Evolutionary conservation across 2,329 filamentous ascomycete genomes (phyloP).

Genomic region (Penicillium digitatum): DNA sequence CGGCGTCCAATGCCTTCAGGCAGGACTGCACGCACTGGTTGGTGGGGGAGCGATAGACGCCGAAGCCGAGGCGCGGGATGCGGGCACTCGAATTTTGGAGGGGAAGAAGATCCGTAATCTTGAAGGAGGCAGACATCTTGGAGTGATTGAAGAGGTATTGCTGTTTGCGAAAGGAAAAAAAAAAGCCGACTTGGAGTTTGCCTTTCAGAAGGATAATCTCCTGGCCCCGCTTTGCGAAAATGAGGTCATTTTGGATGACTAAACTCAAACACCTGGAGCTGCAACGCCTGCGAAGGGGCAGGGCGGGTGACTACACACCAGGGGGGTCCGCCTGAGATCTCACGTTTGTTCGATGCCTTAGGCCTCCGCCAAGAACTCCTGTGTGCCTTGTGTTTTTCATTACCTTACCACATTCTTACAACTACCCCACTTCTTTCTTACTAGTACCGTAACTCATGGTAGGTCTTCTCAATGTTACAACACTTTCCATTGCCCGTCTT

Average conservation of each 20-base stretch:
- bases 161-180: slow-evolving; percentile 1
- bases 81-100: slow-evolving; percentile 49
- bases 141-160: background rate
- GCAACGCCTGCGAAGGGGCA: too few relatives aligned
- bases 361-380: too few relatives aligned
- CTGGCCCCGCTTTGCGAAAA: slow-evolving; percentile 10
- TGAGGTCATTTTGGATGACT: slow-evolving; percentile 11
- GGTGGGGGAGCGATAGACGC: slow-evolving; percentile 61
- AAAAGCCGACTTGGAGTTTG: background rate
- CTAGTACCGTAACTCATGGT: too few relatives aligned
- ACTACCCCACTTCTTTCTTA: too few relatives aligned
- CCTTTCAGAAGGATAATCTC: background rate
- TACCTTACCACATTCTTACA: too few relatives aligned
- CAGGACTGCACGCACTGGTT: slow-evolving; percentile 57
- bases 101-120: slow-evolving; percentile 48
- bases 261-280: background rate
- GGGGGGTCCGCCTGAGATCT: too few relatives aligned
- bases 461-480: too few relatives aligned
- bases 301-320: too few relatives aligned
- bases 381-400: too few relatives aligned
- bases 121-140: slow-evolving; percentile 38
- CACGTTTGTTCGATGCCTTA: too few relatives aligned
- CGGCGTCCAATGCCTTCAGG: slow-evolving; percentile 51
- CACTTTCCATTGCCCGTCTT: too few relatives aligned
- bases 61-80: slow-evolving; percentile 67